Evolutionary conservation across 1,139 yeast species (phyloP).

Genomic region (Nakaseomyces kungkrabaensis): DNA sequence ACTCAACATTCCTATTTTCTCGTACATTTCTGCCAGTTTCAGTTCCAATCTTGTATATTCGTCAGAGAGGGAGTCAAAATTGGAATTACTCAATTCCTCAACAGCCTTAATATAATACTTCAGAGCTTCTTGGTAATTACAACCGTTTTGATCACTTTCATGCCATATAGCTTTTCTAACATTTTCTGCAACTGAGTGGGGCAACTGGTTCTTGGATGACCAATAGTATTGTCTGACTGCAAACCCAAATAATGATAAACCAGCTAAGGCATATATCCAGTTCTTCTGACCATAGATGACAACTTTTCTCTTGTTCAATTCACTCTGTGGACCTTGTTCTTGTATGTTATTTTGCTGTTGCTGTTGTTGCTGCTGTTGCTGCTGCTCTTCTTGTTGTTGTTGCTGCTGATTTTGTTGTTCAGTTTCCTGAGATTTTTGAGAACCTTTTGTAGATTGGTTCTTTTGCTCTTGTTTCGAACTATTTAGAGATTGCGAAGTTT

Average conservation of each 20-base stretch:
- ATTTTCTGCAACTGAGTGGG: slow-evolving; percentile 28
- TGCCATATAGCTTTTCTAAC: slow-evolving; percentile 55
- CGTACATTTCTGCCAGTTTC: slow-evolving; percentile 81
- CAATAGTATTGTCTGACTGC: slow-evolving; percentile 1
- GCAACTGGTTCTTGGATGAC: neutral
- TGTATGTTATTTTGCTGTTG: neutral
- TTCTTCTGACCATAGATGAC: neutral
- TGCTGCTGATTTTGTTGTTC: too few species aligned
- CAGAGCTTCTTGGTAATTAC: slow-evolving; percentile 54
- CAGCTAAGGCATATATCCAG: slow-evolving; percentile 1
- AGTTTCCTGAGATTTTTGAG: too few species aligned
- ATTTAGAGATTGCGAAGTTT: neutral
- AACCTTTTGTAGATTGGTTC: neutral
- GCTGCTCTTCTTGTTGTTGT: neutral
- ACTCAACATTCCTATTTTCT: slow-evolving; percentile 45
- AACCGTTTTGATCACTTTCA: slow-evolving; percentile 60
- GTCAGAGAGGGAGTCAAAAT: slow-evolving; percentile 49
- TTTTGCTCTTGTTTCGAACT: too few species aligned
- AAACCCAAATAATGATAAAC: neutral
- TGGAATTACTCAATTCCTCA: slow-evolving; percentile 35
- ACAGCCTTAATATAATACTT: slow-evolving; percentile 52
- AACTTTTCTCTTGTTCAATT: neutral
- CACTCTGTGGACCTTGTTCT: neutral
- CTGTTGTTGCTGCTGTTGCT: neutral
- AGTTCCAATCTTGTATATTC: slow-evolving; percentile 80